Conservation (phyloP, 2,329 filamentous ascomycete genomes). For the Fusarium udum region DNA sequence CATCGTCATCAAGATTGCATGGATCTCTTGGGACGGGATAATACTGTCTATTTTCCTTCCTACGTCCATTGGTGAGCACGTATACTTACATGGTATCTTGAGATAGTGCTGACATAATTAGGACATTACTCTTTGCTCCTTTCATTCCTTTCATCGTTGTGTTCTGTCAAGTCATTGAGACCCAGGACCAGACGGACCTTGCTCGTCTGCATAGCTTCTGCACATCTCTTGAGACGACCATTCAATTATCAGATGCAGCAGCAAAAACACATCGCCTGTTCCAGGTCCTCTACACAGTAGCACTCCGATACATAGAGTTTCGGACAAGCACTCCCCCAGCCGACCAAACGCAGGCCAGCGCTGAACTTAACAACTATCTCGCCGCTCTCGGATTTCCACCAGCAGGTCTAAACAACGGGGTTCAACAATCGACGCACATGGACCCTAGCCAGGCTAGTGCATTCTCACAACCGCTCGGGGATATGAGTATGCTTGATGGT, state of each 20-base stretch:
- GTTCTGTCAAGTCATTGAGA: conserved; percentile 61
- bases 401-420: conserved; percentile 8
- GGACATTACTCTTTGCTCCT: conserved; percentile 59
- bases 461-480: conserved; percentile 27
- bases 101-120: conserved; percentile 30
- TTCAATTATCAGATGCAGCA: conserved; percentile 58
- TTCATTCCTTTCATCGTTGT: conserved; percentile 64
- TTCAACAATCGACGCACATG: conserved; percentile 29
- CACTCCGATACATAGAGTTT: conserved; percentile 66
- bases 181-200: conserved; percentile 53
- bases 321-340: conserved; percentile 48
- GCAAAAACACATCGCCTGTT: conserved; percentile 66
- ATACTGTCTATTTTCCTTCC: conserved; percentile 50
- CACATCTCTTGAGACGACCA: conserved; percentile 59
- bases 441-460: conserved; percentile 1
- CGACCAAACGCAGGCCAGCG: conserved; percentile 47
- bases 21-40: conserved; percentile 48
- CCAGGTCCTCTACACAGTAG: conserved; percentile 66
- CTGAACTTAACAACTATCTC: conserved; percentile 48
- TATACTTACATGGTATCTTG: no score
- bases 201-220: conserved; percentile 61
- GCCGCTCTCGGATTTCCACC: conserved; percentile 59
- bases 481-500: conserved; percentile 13
- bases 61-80: conserved; percentile 55
- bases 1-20: conserved; percentile 54